Evolutionary conservation across 805 yeast genomes (phyloP).

Genomic region (Tetrapisispora iriomotensis): DNA sequence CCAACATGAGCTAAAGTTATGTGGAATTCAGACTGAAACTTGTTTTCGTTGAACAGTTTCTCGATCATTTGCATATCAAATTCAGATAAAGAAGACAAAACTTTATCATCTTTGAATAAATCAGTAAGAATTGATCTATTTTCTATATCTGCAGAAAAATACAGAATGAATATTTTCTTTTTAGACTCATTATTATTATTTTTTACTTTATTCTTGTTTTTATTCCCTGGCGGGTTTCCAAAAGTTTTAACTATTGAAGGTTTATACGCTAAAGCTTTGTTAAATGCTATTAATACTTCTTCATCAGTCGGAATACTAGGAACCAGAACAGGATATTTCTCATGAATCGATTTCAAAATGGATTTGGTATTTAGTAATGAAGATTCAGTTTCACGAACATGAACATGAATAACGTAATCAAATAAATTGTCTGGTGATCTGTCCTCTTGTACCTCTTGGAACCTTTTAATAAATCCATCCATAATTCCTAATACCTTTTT

Average conservation of each 20-base stretch:
- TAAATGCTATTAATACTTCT: conserved; percentile 38
- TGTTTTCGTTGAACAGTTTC: conserved; percentile 8
- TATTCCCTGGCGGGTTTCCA: conserved; percentile 8
- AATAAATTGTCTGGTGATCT: conserved; percentile 55
- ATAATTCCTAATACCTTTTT: conserved; percentile 50
- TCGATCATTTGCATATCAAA: background rate
- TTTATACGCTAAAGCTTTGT: conserved; percentile 41
- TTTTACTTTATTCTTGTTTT: conserved; percentile 5
- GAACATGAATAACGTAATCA: conserved; percentile 53
- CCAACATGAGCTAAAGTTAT: conserved; percentile 51
- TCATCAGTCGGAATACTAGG: conserved; percentile 34
- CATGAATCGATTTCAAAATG: conserved; percentile 33
- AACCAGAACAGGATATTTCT: conserved; percentile 37
- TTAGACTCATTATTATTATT: conserved; percentile 5
- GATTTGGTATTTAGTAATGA: conserved; percentile 40
- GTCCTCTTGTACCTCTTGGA: conserved; percentile 44
- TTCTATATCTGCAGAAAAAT: conserved; percentile 36
- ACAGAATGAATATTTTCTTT: conserved; percentile 30
- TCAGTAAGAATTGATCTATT: conserved; percentile 6
- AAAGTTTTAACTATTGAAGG: conserved; percentile 40
- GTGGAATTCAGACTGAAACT: conserved; percentile 51
- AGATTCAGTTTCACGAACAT: conserved; percentile 34
- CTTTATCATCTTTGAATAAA: background rate
- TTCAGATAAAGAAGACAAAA: background rate
- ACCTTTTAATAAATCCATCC: conserved; percentile 62